phyloP scores from a whole-genome alignment of 768 basidiomycete genomes.

The Trichaptum fuscoviolaceum region DNA sequence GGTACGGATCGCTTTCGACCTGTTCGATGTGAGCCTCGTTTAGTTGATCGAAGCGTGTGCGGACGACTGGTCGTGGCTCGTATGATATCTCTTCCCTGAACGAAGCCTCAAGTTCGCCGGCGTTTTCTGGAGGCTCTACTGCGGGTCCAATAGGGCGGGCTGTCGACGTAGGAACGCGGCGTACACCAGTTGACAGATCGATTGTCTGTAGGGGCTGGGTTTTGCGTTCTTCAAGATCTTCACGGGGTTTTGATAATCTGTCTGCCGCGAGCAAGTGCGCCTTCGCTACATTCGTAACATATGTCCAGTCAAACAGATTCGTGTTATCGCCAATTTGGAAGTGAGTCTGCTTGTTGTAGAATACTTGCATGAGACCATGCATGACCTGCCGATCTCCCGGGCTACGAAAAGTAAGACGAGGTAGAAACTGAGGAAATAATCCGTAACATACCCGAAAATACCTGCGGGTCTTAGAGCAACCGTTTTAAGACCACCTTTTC shows the following conservation, averaged over 20 bases:
- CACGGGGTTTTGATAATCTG: slow-evolving; percentile 57
- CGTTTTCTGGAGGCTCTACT: slow-evolving; percentile 54
- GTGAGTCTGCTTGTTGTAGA: slow-evolving; percentile 77
- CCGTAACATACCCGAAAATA: slow-evolving; percentile 77
- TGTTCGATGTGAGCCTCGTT: slow-evolving; percentile 51
- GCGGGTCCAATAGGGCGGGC: slow-evolving; percentile 84
- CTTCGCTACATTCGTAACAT: slow-evolving; percentile 91
- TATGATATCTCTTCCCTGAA: slow-evolving; percentile 43
- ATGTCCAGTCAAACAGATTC: slow-evolving; percentile 95
- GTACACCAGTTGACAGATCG: slow-evolving; percentile 55
- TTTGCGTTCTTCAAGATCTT: slow-evolving; percentile 22
- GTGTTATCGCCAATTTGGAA: slow-evolving; percentile 93
- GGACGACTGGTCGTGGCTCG: slow-evolving; percentile 49
- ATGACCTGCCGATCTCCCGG: slow-evolving; percentile 90
- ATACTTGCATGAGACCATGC: slow-evolving; percentile 72
- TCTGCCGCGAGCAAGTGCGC: slow-evolving; percentile 94
- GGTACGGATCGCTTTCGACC: slow-evolving; percentile 50
- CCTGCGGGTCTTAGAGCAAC: slow-evolving; percentile 90
- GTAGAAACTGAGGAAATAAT: slow-evolving; percentile 6
- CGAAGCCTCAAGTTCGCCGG: slow-evolving; percentile 47
- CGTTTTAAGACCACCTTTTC: slow-evolving; percentile 76
- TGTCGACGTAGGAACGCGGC: slow-evolving; percentile 70
- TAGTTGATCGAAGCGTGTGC: slow-evolving; percentile 81
- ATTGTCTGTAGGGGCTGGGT: slow-evolving; percentile 51
- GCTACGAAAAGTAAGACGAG: slow-evolving; percentile 32